phyloP scores from a whole-genome alignment of 2,329 filamentous ascomycete species.

The Xylaria sp. region DNA sequence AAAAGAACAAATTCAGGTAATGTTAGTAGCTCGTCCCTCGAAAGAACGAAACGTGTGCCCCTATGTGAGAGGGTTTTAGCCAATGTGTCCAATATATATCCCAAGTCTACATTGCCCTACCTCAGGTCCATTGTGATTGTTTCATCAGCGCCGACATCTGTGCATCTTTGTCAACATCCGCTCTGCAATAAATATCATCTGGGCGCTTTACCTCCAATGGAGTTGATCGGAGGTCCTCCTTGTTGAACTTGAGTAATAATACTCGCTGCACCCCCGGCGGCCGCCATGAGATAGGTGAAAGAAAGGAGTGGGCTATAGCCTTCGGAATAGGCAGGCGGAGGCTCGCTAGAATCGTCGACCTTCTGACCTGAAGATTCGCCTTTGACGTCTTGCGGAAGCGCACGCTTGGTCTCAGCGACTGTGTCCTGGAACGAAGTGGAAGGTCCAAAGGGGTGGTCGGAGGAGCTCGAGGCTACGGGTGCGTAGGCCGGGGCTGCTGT shows the following conservation, averaged over 20 bases:
- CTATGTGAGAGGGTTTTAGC: slow-evolving; percentile 58
- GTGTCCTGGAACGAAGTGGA: slow-evolving; percentile 59
- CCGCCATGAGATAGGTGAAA: slow-evolving; percentile 97
- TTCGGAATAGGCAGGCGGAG: slow-evolving; percentile 95
- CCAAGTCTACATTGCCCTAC: slow-evolving; percentile 61
- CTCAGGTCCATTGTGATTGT: slow-evolving; percentile 94
- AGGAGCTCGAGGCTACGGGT: slow-evolving; percentile 53
- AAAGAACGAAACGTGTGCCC: slow-evolving; percentile 92
- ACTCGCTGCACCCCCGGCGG: slow-evolving; percentile 94
- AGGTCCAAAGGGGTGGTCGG: slow-evolving; percentile 50
- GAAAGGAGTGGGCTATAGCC: slow-evolving; percentile 90
- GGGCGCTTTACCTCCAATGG: slow-evolving; percentile 74
- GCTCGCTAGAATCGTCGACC: slow-evolving; percentile 81
- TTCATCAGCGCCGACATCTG: slow-evolving; percentile 87
- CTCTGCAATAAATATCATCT: neutral
- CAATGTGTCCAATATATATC: slow-evolving; percentile 11
- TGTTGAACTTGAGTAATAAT: slow-evolving; percentile 99
- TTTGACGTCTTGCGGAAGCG: slow-evolving; percentile 84
- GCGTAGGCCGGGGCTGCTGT: slow-evolving; percentile 67
- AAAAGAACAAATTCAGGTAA: slow-evolving; percentile 96
- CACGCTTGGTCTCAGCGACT: slow-evolving; percentile 82
- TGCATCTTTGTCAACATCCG: slow-evolving; percentile 5
- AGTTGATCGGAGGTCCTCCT: slow-evolving; percentile 87
- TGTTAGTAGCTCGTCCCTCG: slow-evolving; percentile 92
- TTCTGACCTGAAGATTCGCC: slow-evolving; percentile 75